Percentiles rank a stretch among this genome's conserved stretches.
Evolutionary conservation across 164 flowering plant genomes (phyloP).

Genomic region (Macadamia integrifolia): DNA sequence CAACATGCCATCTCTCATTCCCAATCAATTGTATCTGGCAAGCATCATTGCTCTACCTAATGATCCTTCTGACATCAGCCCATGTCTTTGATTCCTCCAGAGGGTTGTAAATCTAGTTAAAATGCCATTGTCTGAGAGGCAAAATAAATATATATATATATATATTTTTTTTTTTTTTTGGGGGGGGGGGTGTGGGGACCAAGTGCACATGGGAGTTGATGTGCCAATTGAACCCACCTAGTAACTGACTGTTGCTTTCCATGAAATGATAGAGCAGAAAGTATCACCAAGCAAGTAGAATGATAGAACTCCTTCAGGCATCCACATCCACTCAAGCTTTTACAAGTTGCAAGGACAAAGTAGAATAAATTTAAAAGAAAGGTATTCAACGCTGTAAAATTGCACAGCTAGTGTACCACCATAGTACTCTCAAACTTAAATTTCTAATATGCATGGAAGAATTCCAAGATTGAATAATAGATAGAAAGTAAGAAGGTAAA

Average conservation of each 20-base stretch:
- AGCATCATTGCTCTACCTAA: no score
- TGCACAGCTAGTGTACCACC: neutral
- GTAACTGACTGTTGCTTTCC: neutral
- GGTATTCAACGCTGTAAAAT: neutral
- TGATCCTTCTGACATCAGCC: no score
- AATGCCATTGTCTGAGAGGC: neutral
- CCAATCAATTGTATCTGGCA: no score
- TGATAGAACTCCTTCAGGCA: neutral
- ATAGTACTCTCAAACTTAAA: neutral
- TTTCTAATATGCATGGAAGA: neutral
- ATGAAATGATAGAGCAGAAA: neutral
- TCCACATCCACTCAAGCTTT: neutral
- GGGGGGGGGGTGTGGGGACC: no score
- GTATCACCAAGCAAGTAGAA: neutral
- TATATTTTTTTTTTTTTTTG: no score
- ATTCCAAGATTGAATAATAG: neutral
- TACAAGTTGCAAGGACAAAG: neutral
- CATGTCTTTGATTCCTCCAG: no score
- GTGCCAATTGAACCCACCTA: neutral
- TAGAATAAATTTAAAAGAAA: neutral
- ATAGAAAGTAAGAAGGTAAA: neutral
- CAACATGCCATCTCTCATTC: no score
- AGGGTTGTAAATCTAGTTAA: slow-evolving; percentile 30
- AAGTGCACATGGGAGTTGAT: neutral
- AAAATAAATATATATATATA: no score